Percentiles rank a stretch among this genome's conserved stretches.
These are phyloP conservation scores for Talaromyces sp. DNA, from an alignment of 2,329 filamentous ascomycete genomes.

Conservation along the genomic window DNA sequence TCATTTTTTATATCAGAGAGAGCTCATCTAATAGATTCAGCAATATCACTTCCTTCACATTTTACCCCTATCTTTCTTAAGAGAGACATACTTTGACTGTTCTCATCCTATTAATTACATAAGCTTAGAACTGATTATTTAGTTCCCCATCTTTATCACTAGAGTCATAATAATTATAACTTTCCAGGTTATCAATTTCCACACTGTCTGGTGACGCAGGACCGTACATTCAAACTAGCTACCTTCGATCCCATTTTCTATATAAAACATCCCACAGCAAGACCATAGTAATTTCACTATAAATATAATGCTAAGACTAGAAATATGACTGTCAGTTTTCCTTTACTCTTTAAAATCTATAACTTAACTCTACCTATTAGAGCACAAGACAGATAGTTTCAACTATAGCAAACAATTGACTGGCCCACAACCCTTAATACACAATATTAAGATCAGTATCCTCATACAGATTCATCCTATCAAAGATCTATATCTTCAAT, in stretches of 20 bases:
- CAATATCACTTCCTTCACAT: neutral
- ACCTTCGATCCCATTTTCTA: neutral
- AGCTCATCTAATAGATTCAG: neutral
- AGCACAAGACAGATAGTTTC: too few relatives aligned
- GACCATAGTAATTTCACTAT: neutral
- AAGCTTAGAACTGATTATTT: neutral
- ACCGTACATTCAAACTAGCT: neutral
- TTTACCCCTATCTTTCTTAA: neutral
- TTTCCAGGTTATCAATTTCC: neutral
- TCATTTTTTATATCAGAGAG: neutral
- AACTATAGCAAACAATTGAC: too few relatives aligned
- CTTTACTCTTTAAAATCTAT: too few relatives aligned
- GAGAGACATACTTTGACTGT: neutral
- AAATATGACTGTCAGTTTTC: too few relatives aligned
- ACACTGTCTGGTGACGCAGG: neutral
- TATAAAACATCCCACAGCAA: neutral
- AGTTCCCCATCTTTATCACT: neutral
- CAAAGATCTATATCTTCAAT: too few relatives aligned
- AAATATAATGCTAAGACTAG: too few relatives aligned
- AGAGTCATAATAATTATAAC: neutral
- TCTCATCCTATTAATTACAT: neutral
- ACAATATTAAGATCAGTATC: too few relatives aligned
- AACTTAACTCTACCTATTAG: too few relatives aligned
- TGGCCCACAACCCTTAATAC: too few relatives aligned
- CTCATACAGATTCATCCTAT: too few relatives aligned